Base-by-base conservation (phyloP, 805 yeast genomes). In the Saccharomyces paradoxus region DNA sequence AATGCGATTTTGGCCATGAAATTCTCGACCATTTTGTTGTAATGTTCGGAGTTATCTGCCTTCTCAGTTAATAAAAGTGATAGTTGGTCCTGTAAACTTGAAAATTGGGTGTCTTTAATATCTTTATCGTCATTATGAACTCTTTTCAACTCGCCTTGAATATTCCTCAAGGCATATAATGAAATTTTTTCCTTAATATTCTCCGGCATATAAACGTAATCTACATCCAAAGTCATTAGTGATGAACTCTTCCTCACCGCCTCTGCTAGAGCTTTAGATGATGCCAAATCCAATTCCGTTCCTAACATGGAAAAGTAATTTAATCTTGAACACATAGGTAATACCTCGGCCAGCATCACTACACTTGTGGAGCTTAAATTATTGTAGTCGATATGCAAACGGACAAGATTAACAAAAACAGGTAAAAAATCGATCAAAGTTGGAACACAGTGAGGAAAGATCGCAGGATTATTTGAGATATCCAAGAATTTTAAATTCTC, bases 161-260 rank as follows among this genome's bases (percentile, higher is more conserved):
- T 83, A 68, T 91, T 91, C 63, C 84, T 80, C 82, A 91, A 83
- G 10, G 92, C 83, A 65, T 86, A 86, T 26, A 87, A 73, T 0
- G 95, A 89, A 50, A 90, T 77, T 55, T 80, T 79, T 55, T 87
- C 86, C 62, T 78, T 82, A 59, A 83, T 74, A 48, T 78, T 73
- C 27, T 76, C 76, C 0, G 90, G 82, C 61, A 87, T 74, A 8
- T 74, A 71, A 3, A 74, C 81, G 53, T 74, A 74, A 59, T 87
- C 90, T 46, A 87, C 75, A 58, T 86, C 94, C 24, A 89, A 66
- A 0, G 86, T 81, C 52, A 83, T 81, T 30, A 91, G 70, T 2
- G 86, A 76, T 12, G 75, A 74, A 17, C 90, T 81, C 55, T 79
- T 76, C 61, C 81, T 81, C 47, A 88, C 77, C 0, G 89, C 86